phyloP scores from a whole-genome alignment of 2,329 filamentous ascomycete species.

The Cladosporium cucumerinum region DNA sequence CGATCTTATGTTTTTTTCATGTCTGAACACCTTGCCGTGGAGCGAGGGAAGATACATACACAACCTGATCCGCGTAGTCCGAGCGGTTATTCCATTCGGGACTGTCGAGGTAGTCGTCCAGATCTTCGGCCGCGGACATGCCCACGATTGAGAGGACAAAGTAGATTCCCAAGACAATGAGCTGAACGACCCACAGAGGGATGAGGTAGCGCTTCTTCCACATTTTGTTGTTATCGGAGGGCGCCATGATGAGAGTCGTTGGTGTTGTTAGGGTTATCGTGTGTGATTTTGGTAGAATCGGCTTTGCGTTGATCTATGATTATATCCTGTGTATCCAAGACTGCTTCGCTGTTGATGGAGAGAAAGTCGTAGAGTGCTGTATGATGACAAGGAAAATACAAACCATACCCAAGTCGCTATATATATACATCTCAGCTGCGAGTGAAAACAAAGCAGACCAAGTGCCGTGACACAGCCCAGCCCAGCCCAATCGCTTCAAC shows the following conservation, averaged over 20 bases:
- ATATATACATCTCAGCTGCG: not conserved
- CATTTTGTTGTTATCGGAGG: slow-evolving; percentile 17
- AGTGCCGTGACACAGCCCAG: not conserved
- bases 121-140: slow-evolving; percentile 2
- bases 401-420: not conserved
- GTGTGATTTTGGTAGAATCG: not conserved
- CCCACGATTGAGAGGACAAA: slow-evolving; percentile 19
- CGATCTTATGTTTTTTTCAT: no score
- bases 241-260: not conserved
- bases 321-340: not conserved
- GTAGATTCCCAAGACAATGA: slow-evolving; percentile 20
- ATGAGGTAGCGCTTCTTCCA: slow-evolving; percentile 31
- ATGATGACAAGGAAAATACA: not conserved
- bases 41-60: not conserved
- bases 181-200: slow-evolving; percentile 29
- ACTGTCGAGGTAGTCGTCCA: not conserved
- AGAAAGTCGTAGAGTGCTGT: not conserved
- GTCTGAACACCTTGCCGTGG: not conserved
- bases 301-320: not conserved
- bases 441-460: not conserved
- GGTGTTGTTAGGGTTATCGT: not conserved
- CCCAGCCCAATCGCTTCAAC: not conserved
- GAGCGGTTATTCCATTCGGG: not conserved
- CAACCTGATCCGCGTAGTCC: not conserved
- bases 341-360: not conserved